These are phyloP conservation scores for Cutaneotrichosporon spelunceum DNA, from an alignment of 1,284 basidiomycete genomes.

Conservation along the genomic window DNA sequence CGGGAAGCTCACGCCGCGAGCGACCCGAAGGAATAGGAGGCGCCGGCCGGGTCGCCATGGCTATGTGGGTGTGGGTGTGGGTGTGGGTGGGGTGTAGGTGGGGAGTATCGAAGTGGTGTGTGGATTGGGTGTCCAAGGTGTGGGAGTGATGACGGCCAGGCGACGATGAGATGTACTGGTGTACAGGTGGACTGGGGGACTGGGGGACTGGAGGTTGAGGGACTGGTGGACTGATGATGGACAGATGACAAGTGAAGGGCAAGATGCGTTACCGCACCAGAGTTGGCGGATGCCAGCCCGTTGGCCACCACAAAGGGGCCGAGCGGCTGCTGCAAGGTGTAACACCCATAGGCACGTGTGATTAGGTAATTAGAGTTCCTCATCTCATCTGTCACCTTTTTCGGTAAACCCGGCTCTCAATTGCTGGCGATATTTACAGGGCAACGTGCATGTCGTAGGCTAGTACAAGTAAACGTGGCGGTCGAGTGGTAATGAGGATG, in stretches of 20 bases:
- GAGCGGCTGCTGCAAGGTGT: too few species aligned
- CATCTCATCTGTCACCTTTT: too few species aligned
- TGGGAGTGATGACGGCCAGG: background rate
- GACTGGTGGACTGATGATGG: background rate
- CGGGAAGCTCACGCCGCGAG: constrained; percentile 17
- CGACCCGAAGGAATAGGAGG: constrained; percentile 37
- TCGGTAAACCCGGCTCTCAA: background rate
- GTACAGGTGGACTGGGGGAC: background rate
- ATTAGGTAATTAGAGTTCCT: too few species aligned
- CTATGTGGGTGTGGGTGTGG: background rate
- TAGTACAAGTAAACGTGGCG: too few species aligned
- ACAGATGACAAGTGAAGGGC: background rate
- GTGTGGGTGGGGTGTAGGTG: background rate
- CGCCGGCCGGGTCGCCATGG: constrained; percentile 46
- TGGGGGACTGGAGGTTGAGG: too few species aligned
- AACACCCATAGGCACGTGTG: too few species aligned
- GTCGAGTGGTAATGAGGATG: background rate
- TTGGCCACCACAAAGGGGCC: too few species aligned
- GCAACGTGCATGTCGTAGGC: too few species aligned
- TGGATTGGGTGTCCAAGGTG: background rate
- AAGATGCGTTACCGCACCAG: too few species aligned
- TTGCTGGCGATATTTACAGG: background rate
- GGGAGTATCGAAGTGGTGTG: background rate
- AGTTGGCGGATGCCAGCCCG: too few species aligned
- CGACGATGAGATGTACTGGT: background rate